Evolutionary conservation across 2,329 filamentous ascomycete genomes (phyloP).

Genomic region (Fusarium luffae): DNA sequence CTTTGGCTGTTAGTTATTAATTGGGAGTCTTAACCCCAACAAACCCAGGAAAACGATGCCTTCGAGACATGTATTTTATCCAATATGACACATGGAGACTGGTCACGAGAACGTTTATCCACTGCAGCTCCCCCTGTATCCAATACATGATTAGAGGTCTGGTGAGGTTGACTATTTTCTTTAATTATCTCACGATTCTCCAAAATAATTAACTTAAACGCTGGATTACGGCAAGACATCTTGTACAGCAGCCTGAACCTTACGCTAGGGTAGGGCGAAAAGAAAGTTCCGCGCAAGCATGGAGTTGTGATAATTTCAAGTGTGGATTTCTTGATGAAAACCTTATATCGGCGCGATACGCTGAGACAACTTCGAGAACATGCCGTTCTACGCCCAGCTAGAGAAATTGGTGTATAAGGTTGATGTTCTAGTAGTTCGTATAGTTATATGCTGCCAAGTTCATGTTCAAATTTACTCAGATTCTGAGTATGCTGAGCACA

Average conservation of each 20-base stretch:
- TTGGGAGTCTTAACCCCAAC: neutral
- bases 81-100: neutral
- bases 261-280: neutral
- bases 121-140: neutral
- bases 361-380: too few species aligned
- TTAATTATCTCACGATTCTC: neutral
- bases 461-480: too few species aligned
- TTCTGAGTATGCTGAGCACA: too few species aligned
- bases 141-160: neutral
- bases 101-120: neutral
- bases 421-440: neutral
- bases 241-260: neutral
- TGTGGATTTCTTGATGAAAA: neutral
- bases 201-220: rapidly evolving
- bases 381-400: rapidly evolving
- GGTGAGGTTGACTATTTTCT: neutral
- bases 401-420: rapidly evolving
- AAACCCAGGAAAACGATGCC: neutral
- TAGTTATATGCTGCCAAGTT: neutral
- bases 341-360: neutral
- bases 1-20: neutral
- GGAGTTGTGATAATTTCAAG: neutral
- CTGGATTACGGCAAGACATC: rapidly evolving
- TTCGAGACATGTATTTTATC: neutral
- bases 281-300: neutral